Evolutionary conservation across 768 basidiomycete genomes (phyloP), one percentile per base, ranked within the genome.

Genomic region (Leccinum truebloodii): DNA sequence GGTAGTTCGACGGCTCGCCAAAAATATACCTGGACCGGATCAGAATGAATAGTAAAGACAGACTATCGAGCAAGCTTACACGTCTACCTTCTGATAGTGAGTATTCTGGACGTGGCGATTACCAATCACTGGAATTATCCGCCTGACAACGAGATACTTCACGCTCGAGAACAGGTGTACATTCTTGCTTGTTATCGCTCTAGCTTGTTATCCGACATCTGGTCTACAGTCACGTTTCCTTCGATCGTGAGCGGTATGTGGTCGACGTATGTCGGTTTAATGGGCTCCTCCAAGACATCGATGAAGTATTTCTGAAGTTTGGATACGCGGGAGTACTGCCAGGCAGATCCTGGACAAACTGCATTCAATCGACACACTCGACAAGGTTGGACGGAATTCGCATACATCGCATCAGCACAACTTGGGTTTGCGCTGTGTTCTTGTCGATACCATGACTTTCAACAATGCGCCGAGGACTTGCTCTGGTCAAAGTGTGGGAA

Each of bases 401-500:
- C 89, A 66, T 69, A 94, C 92, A 71, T 98, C 97, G 74, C 96
- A 97, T 66, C 92, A 86, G 12, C 97, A 97, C 55, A 98, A 83
- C 76, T 98, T 98, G 9, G 95, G 97, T 77, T 99, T 99, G 80
- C 6, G 97, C 97, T 0, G 97, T 30, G 67, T 92, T 94, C 81
- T 99, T 98, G 57, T 96, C 97, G 66, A 98, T 98, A 87, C 96
- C 97, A 77, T 98, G 98, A 0, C 96, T 98, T 35, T 96, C 97
- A n/a, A 98, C 97, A 44, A 99, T 85, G 6, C 16, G 64, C 97
- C 97, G 20, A 98, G 83, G 4, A 98, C 96, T 76, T 97, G 97
- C 6, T 96, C 97, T 0, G 96, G 95, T 59, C 96, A 82, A 37
- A 96, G 97, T 34, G 94, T 98, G 35, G 97, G 96, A 51, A 98